Evolutionary conservation across 2,329 filamentous ascomycete species (phyloP).

Genomic region (Colletotrichum spinosum): DNA sequence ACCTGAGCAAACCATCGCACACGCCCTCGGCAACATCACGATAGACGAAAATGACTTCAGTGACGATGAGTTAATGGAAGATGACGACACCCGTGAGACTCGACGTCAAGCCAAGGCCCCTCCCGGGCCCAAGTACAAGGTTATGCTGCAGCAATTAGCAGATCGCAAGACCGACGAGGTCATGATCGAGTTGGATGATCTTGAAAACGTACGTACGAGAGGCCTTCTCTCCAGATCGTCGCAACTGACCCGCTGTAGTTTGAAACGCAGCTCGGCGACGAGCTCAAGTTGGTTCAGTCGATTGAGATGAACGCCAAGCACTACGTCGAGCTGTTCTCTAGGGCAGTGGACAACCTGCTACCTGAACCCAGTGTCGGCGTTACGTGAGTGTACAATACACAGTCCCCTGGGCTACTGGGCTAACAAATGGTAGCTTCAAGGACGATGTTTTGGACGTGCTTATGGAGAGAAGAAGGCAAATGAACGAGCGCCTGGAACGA

Average conservation of each 20-base stretch:
- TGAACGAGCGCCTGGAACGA: constrained; percentile 81
- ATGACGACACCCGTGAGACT: constrained; percentile 69
- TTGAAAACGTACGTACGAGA: constrained; percentile 71
- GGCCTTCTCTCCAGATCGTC: constrained; percentile 78
- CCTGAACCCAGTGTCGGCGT: constrained; percentile 82
- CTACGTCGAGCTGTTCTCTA: constrained; percentile 91
- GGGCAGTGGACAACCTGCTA: constrained; percentile 88
- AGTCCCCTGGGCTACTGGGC: constrained; percentile 4
- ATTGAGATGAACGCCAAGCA: constrained; percentile 94
- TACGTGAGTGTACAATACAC: constrained; percentile 64
- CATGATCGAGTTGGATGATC: constrained; percentile 88
- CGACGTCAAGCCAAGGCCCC: constrained; percentile 60
- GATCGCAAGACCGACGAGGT: constrained; percentile 83
- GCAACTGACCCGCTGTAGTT: constrained; percentile 66
- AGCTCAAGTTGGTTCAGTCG: constrained; percentile 80
- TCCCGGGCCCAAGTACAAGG: constrained; percentile 87
- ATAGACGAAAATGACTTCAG: constrained; percentile 88
- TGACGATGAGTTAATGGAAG: constrained; percentile 94
- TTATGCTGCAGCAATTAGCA: constrained; percentile 86
- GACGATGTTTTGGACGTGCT: constrained; percentile 97
- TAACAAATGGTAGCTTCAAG: constrained; percentile 75
- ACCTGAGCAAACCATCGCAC: constrained; percentile 76
- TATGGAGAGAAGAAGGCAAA: constrained; percentile 88
- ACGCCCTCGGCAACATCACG: constrained; percentile 85
- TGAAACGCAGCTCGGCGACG: constrained; percentile 77